Evolutionary conservation across 768 basidiomycete species (phyloP).

Genomic region (Neoboletus magnificus): DNA sequence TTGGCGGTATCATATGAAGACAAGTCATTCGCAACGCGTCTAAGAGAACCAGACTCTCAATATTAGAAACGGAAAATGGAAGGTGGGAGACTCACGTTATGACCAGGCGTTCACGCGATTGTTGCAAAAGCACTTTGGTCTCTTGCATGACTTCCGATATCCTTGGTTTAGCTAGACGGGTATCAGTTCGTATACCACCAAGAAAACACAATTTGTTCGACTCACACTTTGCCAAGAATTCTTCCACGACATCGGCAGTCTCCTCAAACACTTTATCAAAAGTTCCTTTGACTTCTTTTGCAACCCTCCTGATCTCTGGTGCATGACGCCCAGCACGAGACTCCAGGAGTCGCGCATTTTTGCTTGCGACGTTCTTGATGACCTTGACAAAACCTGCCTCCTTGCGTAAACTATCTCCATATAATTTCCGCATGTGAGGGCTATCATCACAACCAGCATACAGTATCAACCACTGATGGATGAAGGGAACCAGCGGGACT

Average conservation of each 20-base stretch:
- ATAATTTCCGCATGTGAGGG: conserved; percentile 97
- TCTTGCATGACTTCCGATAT: conserved; percentile 91
- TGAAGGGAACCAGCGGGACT: conserved; percentile 25
- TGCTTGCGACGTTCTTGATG: conserved; percentile 88
- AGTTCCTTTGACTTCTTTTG: conserved; percentile 87
- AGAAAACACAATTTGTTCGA: background rate
- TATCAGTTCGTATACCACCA: conserved; percentile 4
- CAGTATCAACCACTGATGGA: background rate
- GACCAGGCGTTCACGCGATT: conserved; percentile 85
- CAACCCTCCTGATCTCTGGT: conserved; percentile 79
- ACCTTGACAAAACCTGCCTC: conserved; percentile 98
- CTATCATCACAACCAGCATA: conserved; percentile 38
- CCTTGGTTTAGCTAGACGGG: conserved; percentile 68
- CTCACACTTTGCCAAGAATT: conserved; percentile 88
- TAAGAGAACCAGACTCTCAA: conserved; percentile 17
- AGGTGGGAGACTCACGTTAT: conserved; percentile 66
- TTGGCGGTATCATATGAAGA: conserved; percentile 75
- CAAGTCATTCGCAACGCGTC: conserved; percentile 81
- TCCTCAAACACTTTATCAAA: conserved; percentile 96
- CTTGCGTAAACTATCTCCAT: conserved; percentile 89
- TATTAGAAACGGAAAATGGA: background rate
- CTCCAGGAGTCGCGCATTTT: conserved; percentile 75
- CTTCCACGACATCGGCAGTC: conserved; percentile 89
- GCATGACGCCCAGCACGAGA: conserved; percentile 76
- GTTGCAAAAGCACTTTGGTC: conserved; percentile 86